Evolutionary conservation across 75 land plant species (phyloP).

Genomic region (Ceratopteris richardii): DNA sequence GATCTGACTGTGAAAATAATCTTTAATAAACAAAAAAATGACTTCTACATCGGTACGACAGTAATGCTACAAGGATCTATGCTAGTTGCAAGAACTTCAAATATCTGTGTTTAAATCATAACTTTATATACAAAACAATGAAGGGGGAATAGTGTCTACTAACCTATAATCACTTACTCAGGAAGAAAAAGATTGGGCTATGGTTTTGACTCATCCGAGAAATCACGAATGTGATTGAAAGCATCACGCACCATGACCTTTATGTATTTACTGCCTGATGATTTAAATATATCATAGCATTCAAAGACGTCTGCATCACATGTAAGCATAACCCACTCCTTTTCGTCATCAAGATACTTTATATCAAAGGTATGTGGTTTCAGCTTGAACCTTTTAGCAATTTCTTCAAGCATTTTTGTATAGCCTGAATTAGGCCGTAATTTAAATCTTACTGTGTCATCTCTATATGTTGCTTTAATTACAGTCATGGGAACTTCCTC

Average conservation of each 20-base stretch:
- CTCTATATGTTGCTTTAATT: slow-evolving; percentile 56
- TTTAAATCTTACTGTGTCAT: slow-evolving; percentile 66
- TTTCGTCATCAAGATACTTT: slow-evolving; percentile 81
- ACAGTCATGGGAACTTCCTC: slow-evolving; percentile 15
- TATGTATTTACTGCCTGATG: slow-evolving; percentile 35
- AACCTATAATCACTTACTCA: no score
- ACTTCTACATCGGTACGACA: no score
- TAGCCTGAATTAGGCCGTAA: slow-evolving; percentile 28
- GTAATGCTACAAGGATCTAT: no score
- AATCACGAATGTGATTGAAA: no score
- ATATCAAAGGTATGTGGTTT: slow-evolving; percentile 49
- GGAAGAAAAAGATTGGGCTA: no score
- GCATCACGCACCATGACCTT: slow-evolving; percentile 41
- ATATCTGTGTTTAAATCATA: no score
- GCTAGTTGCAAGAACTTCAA: no score
- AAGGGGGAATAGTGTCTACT: no score
- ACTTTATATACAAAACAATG: no score
- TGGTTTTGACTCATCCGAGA: no score
- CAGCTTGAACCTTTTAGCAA: slow-evolving; percentile 54
- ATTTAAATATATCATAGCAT: slow-evolving; percentile 47
- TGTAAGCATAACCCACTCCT: slow-evolving; percentile 63
- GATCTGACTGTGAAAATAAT: no score
- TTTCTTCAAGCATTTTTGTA: slow-evolving; percentile 43
- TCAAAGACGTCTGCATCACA: slow-evolving; percentile 75
- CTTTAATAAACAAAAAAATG: no score